These are phyloP conservation scores for Suhomyces xylopsoci DNA, from an alignment of 805 yeast genomes.

Conservation along the genomic window DNA sequence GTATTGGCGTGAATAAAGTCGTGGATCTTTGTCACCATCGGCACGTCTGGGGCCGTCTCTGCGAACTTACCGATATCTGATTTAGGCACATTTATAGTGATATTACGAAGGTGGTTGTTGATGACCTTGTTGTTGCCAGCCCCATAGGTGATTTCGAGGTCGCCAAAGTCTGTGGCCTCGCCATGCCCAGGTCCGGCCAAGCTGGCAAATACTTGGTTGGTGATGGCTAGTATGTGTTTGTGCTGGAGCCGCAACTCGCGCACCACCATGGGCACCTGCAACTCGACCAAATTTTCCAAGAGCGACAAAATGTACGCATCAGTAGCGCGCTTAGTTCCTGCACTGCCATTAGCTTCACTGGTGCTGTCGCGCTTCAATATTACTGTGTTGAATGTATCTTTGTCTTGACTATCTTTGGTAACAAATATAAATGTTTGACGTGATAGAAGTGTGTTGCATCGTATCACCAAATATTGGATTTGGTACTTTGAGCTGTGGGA, in stretches of 20 bases:
- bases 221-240: conserved; percentile 4
- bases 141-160: conserved; percentile 10
- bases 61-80: conserved; percentile 14
- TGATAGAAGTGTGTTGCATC: conserved; percentile 8
- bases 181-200: neutral
- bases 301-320: conserved; percentile 4
- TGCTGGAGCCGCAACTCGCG: conserved; percentile 8
- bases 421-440: conserved; percentile 11
- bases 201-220: conserved; percentile 5
- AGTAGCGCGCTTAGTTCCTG: neutral
- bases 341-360: neutral
- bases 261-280: conserved; percentile 7
- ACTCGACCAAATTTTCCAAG: conserved; percentile 8
- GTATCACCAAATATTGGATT: conserved; percentile 8
- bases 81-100: conserved; percentile 20
- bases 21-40: conserved; percentile 15
- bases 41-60: neutral
- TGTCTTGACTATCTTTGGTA: neutral
- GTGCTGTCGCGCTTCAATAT: conserved; percentile 4
- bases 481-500: neutral
- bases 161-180: conserved; percentile 6
- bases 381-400: conserved; percentile 5
- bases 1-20: conserved; percentile 18
- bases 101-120: conserved; percentile 17
- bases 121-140: conserved; percentile 5